Conservation (phyloP, 495 filamentous ascomycete species). For the Rhizodiscina lignyota region DNA sequence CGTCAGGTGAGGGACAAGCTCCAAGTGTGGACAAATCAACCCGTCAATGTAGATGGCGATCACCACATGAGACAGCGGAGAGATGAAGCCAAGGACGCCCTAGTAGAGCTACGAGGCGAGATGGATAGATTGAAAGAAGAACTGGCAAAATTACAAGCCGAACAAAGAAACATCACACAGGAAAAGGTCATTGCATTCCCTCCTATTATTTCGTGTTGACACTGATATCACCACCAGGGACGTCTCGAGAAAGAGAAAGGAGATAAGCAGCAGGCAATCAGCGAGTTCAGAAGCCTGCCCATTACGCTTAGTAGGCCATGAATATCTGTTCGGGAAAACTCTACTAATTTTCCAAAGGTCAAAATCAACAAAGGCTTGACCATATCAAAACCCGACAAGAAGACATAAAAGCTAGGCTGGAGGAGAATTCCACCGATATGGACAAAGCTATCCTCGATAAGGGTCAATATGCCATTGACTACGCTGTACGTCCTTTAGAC, state of each 20-base stretch:
- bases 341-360: no score
- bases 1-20: conserved; percentile 36
- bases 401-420: no score
- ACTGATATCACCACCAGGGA: conserved; percentile 15
- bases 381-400: no score
- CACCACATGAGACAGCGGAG: conserved; percentile 29
- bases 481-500: conserved; percentile 39
- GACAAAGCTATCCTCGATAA: no score
- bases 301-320: conserved; percentile 43
- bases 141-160: no score
- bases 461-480: conserved; percentile 44
- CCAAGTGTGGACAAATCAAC: conserved; percentile 57
- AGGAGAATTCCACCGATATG: no score
- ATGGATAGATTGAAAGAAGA: conserved; percentile 17
- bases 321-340: background rate
- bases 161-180: conserved; percentile 12
- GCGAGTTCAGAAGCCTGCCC: conserved; percentile 47
- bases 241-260: conserved; percentile 35
- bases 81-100: conserved; percentile 20
- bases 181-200: conserved; percentile 26
- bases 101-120: conserved; percentile 15
- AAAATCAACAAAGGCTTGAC: background rate
- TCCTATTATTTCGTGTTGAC: background rate
- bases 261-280: conserved; percentile 40
- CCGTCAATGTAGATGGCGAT: conserved; percentile 48